phyloP scores from a whole-genome alignment of 2,329 filamentous ascomycete genomes.

The Monilinia fructigena region DNA sequence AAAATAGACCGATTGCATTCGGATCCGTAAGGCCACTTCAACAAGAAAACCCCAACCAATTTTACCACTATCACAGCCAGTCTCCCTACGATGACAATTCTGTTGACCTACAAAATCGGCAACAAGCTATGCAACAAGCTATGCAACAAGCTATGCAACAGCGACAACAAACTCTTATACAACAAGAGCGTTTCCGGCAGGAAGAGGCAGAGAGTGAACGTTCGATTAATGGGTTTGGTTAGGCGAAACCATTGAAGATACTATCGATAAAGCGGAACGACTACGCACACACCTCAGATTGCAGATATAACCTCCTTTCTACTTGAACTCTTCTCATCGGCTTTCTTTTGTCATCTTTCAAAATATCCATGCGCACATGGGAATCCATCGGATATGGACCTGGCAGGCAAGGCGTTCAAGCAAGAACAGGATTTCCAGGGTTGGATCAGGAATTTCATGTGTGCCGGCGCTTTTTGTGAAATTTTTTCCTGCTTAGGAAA shows the following conservation, averaged over 20 bases:
- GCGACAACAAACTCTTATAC: neutral
- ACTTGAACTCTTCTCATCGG: conserved; percentile 3
- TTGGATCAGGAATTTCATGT: conserved; percentile 8
- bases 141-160: neutral
- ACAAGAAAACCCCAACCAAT: neutral
- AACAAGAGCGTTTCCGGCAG: neutral
- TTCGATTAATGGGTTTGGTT: neutral
- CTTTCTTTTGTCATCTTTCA: conserved; percentile 2
- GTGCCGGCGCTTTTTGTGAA: neutral
- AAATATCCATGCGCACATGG: conserved; percentile 2
- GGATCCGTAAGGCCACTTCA: neutral
- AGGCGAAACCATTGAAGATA: neutral
- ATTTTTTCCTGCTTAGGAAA: neutral
- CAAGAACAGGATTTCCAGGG: neutral
- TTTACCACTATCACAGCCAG: neutral
- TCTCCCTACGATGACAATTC: neutral
- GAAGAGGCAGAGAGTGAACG: neutral
- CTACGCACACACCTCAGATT: conserved; percentile 5
- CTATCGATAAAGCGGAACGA: neutral
- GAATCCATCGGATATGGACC: conserved; percentile 5
- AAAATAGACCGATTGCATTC: neutral
- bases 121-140: neutral
- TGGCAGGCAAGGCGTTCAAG: conserved; percentile 15
- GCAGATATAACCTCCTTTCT: neutral
- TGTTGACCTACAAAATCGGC: neutral